These are phyloP conservation scores for Magnolia officinalis DNA, from an alignment of 164 flowering plant genomes.

Conservation along the genomic window DNA sequence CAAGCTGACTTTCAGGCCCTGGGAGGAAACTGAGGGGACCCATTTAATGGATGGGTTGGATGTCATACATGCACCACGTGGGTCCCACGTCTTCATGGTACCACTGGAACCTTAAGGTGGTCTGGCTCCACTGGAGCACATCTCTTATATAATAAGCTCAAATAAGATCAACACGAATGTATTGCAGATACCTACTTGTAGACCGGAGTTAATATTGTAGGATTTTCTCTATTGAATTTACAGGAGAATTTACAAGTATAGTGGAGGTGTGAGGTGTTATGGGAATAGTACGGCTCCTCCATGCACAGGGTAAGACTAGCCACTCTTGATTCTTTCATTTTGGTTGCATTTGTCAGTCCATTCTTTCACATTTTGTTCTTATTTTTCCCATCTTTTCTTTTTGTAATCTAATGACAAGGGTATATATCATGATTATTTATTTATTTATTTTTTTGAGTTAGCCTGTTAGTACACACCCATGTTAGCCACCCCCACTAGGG, in stretches of 20 bases:
- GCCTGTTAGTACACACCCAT: no score
- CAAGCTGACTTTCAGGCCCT: no score
- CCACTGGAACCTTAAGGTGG: no score
- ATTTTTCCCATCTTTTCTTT: neutral
- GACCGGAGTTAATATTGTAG: neutral
- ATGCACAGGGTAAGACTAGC: slow-evolving; percentile 63
- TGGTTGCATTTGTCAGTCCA: neutral
- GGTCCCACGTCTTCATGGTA: no score
- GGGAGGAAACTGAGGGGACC: no score
- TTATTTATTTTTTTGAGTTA: no score
- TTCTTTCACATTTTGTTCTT: neutral
- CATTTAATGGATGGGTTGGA: no score
- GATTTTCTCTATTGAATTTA: slow-evolving; percentile 9
- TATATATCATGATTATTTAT: no score
- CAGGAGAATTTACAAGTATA: slow-evolving; percentile 66
- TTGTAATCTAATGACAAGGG: no score
- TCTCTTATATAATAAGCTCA: neutral
- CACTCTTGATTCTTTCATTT: neutral
- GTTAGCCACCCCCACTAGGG: no score
- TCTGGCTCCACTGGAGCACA: no score
- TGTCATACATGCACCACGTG: no score
- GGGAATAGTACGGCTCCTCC: slow-evolving; percentile 76
- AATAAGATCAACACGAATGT: neutral
- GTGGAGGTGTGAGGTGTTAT: slow-evolving; percentile 63
- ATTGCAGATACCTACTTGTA: neutral